phyloP scores from a whole-genome alignment of 2,329 filamentous ascomycete genomes.

The Xylaria sp. region DNA sequence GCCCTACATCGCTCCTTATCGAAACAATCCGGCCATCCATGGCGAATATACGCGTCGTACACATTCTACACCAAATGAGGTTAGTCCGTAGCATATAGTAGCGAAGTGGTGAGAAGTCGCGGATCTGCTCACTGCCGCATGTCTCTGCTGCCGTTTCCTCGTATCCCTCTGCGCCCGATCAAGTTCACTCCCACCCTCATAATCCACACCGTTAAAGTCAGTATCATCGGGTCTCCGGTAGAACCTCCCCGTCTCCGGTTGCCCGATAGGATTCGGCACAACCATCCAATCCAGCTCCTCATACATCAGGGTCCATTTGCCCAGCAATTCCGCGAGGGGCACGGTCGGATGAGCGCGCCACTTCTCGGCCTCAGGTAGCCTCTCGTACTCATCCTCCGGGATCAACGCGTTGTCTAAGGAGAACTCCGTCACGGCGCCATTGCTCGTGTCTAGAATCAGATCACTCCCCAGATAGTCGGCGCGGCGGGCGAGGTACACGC shows the following conservation, averaged over 20 bases:
- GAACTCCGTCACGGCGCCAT: slow-evolving; percentile 22
- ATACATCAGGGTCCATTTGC: slow-evolving; percentile 17
- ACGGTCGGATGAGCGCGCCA: slow-evolving; percentile 22
- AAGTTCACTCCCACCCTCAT: slow-evolving; percentile 15
- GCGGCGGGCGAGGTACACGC: slow-evolving; percentile 25
- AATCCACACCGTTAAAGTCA: not conserved
- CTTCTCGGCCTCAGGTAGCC: slow-evolving; percentile 14
- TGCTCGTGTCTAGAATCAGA: slow-evolving; percentile 24
- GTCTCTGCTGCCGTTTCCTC: not conserved
- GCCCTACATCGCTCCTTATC: not conserved
- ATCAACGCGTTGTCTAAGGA: not conserved
- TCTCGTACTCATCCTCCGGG: slow-evolving; percentile 20
- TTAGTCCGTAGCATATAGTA: slow-evolving; percentile 3
- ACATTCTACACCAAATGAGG: not conserved
- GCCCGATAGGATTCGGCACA: slow-evolving; percentile 11
- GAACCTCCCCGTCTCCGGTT: slow-evolving; percentile 8
- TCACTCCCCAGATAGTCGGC: slow-evolving; percentile 3
- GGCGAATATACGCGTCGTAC: slow-evolving; percentile 7
- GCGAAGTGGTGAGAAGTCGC: not conserved
- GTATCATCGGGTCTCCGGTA: not conserved
- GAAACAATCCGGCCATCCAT: slow-evolving; percentile 14
- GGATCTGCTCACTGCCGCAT: slow-evolving; percentile 3
- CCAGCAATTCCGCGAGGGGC: slow-evolving; percentile 9
- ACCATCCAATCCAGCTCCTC: slow-evolving; percentile 12
- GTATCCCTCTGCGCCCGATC: slow-evolving; percentile 9